Base-by-base conservation (phyloP, 805 yeast species). In the Allodekkera sacchari region DNA sequence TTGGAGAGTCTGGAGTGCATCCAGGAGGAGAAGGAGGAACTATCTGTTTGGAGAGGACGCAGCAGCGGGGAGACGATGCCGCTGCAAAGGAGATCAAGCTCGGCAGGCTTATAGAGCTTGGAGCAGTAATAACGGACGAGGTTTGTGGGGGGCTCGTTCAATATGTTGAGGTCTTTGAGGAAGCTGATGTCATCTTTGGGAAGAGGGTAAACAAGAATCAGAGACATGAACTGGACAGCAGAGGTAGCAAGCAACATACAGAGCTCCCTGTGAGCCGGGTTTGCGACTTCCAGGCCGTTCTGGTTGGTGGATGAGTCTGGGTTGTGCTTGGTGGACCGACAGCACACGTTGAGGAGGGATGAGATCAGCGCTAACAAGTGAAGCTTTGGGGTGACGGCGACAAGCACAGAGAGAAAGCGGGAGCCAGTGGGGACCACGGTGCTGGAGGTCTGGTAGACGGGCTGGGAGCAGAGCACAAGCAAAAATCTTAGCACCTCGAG, bases 401-500 rank as follows among this genome's bases (percentile, higher is more conserved):
- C 77, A 31, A 77, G 55, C 6, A 68, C 63, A 0, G 82, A 68
- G 27, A 81, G 48, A 48, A 71, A 83, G 30, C 71, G 64, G 21
- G 84, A 74, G 0, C 89, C 94, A 4, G 46, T 42, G 1, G 61
- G 39, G 0, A 71, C 67, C 5, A 74, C 47, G 10, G 50, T 46
- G 6, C 63, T 44, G 1, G 72, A 63, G 3, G 57, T 34, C 4
- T 47, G 51, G 49, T 83, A 87, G 29, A 87, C 48, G 11, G 76
- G 65, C 28, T 67, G 68, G 2, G 94, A 79, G 15, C 71, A 61
- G 6, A 88, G 54, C 0, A 77, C 62, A 6, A 82, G 45, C 8
- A 89, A 34, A 6, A 85, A 57, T 29, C 79, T 61, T 23, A 89
- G 43, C 2, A 83, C 58, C 46, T 83, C 94, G 5, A 77, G 56